Evolutionary conservation across 2,329 filamentous ascomycete genomes (phyloP).

Genomic region (Coniochaeta sp.): DNA sequence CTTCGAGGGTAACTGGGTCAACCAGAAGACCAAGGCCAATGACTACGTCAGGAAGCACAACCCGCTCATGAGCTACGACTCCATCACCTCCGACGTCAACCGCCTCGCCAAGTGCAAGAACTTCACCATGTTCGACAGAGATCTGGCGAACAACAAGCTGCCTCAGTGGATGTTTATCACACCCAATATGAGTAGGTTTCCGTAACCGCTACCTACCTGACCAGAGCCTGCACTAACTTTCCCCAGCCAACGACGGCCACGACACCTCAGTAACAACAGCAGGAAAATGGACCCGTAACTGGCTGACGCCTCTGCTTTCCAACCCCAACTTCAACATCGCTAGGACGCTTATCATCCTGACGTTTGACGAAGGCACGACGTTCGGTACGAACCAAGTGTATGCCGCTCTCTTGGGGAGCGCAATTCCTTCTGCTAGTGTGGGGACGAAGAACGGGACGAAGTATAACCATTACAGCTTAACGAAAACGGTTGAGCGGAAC

Average conservation of each 20-base stretch:
- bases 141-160: slow-evolving; percentile 16
- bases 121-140: slow-evolving; percentile 21
- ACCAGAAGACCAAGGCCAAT: slow-evolving; percentile 46
- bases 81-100: slow-evolving; percentile 18
- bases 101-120: slow-evolving; percentile 23
- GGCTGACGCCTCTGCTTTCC: slow-evolving; percentile 17
- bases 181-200: slow-evolving; percentile 33
- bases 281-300: slow-evolving; percentile 18
- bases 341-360: slow-evolving; percentile 21
- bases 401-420: slow-evolving; percentile 17
- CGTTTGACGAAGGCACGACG: slow-evolving; percentile 21
- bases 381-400: slow-evolving; percentile 18
- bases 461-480: slow-evolving; percentile 20
- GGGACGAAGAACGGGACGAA: slow-evolving; percentile 16
- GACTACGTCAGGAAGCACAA: slow-evolving; percentile 53
- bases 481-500: slow-evolving; percentile 20
- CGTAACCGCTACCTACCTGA: neutral
- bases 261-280: slow-evolving; percentile 19
- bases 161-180: slow-evolving; percentile 34
- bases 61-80: slow-evolving; percentile 23
- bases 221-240: neutral
- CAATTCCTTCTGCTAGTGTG: slow-evolving; percentile 13
- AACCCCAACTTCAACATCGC: slow-evolving; percentile 26
- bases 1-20: slow-evolving; percentile 41
- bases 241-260: slow-evolving; percentile 18